phyloP scores from a whole-genome alignment of 2,329 filamentous ascomycete genomes.

The Tolypocladium paradoxum region DNA sequence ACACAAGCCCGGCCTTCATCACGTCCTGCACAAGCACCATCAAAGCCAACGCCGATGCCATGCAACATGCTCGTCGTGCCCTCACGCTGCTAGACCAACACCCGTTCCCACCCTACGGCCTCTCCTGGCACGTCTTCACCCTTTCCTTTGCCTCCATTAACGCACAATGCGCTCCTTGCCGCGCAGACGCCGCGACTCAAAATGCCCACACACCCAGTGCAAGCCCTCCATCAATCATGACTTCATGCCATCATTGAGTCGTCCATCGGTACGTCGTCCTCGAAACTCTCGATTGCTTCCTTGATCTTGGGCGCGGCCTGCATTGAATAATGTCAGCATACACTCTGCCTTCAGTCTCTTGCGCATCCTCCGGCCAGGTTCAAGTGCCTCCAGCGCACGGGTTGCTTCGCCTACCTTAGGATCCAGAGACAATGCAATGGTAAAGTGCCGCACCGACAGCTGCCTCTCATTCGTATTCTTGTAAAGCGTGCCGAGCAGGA shows the following conservation, averaged over 20 bases:
- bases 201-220: neutral
- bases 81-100: slow-evolving; percentile 2
- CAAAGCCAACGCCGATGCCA: slow-evolving; percentile 20
- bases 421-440: slow-evolving; percentile 87
- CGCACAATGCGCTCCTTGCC: slow-evolving; percentile 2
- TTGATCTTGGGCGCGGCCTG: slow-evolving; percentile 91
- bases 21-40: neutral
- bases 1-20: neutral
- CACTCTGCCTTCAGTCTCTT: neutral
- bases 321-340: neutral
- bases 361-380: no score
- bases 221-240: slow-evolving; percentile 14
- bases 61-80: slow-evolving; percentile 19
- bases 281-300: slow-evolving; percentile 86
- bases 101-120: neutral
- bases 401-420: slow-evolving; percentile 59
- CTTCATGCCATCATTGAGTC: slow-evolving; percentile 51
- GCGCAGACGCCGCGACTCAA: neutral
- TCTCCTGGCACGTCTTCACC: neutral
- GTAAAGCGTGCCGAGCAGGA: slow-evolving; percentile 78
- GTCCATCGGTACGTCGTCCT: slow-evolving; percentile 64
- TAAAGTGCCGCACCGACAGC: slow-evolving; percentile 85
- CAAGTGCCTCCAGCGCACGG: no score
- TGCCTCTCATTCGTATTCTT: slow-evolving; percentile 62
- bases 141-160: slow-evolving; percentile 2